Base-by-base conservation (phyloP, 441 rosid genomes). In the Eruca vesicaria region DNA sequence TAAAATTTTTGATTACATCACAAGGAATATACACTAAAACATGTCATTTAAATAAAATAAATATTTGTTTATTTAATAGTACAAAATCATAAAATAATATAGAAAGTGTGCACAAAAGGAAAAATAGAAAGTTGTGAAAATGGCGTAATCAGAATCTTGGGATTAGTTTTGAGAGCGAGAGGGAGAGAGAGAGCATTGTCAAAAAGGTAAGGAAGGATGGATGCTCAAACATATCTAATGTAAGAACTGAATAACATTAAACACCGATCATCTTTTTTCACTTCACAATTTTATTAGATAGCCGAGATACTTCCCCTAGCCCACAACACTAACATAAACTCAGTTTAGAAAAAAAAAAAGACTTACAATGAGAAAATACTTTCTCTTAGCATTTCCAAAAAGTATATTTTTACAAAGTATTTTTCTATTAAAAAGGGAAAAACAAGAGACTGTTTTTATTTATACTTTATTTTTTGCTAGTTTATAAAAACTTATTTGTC, bases 91-190 rank as follows among this genome's bases (percentile, higher is more conserved):
- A 5, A 64, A 9, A 14, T n/a, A 15, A 32, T 56, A 43, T 43
- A 20, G 48, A 28, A n/a, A n/a, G n/a, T n/a, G n/a, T n/a, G n/a
- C n/a, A n/a, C n/a, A n/a, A n/a, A n/a, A n/a, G n/a, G n/a, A n/a
- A n/a, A n/a, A n/a, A 43, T 43, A 20, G 48, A 28, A 31, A 38
- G 7, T 65, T 18, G 68, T 23, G 26, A 12, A 65, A 5, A 18
- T 36, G 26, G 69, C 69, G 56, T 23, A 60, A 74, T 45, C 58
- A 58, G 21, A 48, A 68, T 67, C 68, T 61, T 11, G 15, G 52
- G 41, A 62, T 76, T 58, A 5, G 35, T 29, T 43, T 26, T 16
- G 53, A 50, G 26, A 38, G 15, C 2, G 41, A 35, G 12, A 35
- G 35, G 9, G 50, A 11, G n/a, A 4, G 15, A 38, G 48, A 38